Evolutionary conservation across 1,284 basidiomycete genomes (phyloP).

Genomic region (Ustilago vetiveriae): DNA sequence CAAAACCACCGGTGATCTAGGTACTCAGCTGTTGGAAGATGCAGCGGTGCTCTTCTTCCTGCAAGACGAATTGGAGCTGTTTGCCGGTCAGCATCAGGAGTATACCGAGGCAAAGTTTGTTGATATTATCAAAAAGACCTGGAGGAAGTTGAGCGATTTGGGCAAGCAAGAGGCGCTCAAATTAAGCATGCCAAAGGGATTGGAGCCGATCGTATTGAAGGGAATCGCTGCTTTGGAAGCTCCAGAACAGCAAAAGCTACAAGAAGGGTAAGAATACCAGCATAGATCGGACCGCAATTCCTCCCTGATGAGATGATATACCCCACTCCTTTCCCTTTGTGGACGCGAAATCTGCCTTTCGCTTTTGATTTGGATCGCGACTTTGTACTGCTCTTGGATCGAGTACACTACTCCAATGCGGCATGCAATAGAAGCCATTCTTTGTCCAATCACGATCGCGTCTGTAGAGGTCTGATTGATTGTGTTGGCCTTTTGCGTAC

Average conservation of each 20-base stretch:
- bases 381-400: constrained; percentile 26
- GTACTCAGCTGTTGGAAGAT: constrained; percentile 61
- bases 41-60: constrained; percentile 64
- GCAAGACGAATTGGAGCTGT: constrained; percentile 54
- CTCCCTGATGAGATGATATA: no score
- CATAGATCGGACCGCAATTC: no score
- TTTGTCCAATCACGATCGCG: background rate
- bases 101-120: constrained; percentile 60
- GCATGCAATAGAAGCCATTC: constrained; percentile 9
- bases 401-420: constrained; percentile 18
- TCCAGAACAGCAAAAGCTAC: constrained; percentile 10
- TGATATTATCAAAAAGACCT: constrained; percentile 63
- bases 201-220: constrained; percentile 35
- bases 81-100: constrained; percentile 51
- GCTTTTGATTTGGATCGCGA: background rate
- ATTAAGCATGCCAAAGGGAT: constrained; percentile 60
- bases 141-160: constrained; percentile 56
- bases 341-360: no score
- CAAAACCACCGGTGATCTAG: constrained; percentile 47
- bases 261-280: constrained; percentile 42
- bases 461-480: no score
- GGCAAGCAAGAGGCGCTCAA: constrained; percentile 59
- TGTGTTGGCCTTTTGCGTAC: no score
- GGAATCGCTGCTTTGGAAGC: constrained; percentile 47
- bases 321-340: no score